Percentiles rank a stretch among this genome's conserved stretches.
phyloP scores from a whole-genome alignment of 768 basidiomycete genomes.

The Rhodotorula graminis region DNA sequence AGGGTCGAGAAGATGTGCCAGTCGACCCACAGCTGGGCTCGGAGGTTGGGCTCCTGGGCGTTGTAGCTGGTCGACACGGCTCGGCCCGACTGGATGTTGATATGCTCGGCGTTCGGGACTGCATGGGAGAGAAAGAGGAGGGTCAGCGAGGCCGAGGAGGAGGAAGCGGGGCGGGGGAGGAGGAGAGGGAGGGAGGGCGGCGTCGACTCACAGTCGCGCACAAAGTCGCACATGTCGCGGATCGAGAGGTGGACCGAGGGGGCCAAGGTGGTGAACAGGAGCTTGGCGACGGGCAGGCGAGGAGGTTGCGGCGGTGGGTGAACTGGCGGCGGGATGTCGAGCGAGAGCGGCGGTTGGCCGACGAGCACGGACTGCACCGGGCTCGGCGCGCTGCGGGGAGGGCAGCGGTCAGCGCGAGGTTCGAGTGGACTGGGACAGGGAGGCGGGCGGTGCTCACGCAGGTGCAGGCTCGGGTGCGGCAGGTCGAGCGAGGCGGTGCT shows the following conservation, averaged over 20 bases:
- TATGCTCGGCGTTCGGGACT: background rate
- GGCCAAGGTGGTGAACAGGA: background rate
- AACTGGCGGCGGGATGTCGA: background rate
- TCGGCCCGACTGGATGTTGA: background rate
- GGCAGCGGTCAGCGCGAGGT: background rate
- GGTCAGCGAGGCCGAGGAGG: too few relatives aligned
- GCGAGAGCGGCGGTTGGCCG: background rate
- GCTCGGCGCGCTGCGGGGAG: background rate
- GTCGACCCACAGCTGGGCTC: background rate
- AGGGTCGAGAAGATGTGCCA: slow-evolving; percentile 12
- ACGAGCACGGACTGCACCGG: background rate
- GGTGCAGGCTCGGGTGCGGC: background rate
- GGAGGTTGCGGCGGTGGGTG: background rate
- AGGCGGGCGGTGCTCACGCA: background rate
- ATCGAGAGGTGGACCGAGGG: background rate
- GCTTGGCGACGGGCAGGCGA: background rate
- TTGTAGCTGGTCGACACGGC: background rate
- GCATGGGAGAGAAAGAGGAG: background rate
- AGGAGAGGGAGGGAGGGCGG: background rate
- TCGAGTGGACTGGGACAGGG: background rate
- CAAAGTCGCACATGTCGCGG: background rate
- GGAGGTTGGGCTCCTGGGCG: background rate
- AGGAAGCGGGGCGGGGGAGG: background rate
- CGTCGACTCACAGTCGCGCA: background rate
- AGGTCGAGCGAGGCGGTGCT: slow-evolving; percentile 3